Base-by-base conservation (phyloP, 179 eudicot species). In the Beta macrorhiza region DNA sequence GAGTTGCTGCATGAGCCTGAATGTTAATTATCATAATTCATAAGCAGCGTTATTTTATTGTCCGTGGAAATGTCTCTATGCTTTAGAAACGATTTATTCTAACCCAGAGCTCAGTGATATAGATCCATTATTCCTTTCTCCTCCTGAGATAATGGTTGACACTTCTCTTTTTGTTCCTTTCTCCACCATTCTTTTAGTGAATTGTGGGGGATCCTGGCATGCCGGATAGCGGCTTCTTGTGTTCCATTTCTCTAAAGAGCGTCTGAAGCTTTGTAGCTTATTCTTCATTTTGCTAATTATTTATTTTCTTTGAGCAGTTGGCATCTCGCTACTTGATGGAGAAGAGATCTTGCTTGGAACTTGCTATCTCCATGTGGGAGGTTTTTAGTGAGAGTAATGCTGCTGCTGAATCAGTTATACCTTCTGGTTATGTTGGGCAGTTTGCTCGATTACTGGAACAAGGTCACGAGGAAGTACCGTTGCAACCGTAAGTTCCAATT, bases 271-370 rank as follows among this genome's bases (percentile, higher is more conserved):
- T 49, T 44, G 15, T 7, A 70, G 25, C 12, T 22, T 42, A 47
- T 78, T 65, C 2, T 63, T 20, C 74, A 19, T 16, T 16, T 64
- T 32, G 47, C 16, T 73, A 42, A 56, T 57, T 51, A 19, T 59
- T 55, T 73, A 29, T 52, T 16, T 77, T 67, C 49, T 67, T 82
- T 82, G 75, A 76, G 81, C 92, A 97, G 98, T 78, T 91, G 86
- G 97, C 99, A 79, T 94, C 98, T 89, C 91, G 87, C 59, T 91
- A 86, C 85, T 83, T 94, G 85, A 94, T 88, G 87, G 95, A 94
- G 84, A 97, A 97, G 87, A 87, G 93, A 80, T 82, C 87, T 47
- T 90, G 88, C 88, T 83, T 94, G 84, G 98, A 94, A 85, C 76
- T 88, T 83, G 83, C 95, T 79, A 82, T 96, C 67, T 96, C 98